These are phyloP conservation scores for Paramecium sexaurelia DNA, from an alignment of 73 alveolate genomes.

Conservation along the genomic window DNA sequence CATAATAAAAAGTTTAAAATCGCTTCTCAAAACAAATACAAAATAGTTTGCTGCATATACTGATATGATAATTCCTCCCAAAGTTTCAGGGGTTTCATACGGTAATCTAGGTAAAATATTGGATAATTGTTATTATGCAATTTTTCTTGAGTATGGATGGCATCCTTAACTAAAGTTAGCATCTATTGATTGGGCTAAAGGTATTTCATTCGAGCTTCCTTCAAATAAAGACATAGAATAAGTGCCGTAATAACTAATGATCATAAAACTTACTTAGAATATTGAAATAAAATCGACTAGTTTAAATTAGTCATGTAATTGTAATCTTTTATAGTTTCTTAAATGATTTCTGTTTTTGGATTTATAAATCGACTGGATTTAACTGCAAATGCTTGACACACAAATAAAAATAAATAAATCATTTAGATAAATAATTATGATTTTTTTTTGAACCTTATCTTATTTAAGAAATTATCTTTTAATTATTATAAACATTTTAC, in stretches of 20 bases:
- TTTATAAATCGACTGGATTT: not conserved
- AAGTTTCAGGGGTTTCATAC: not conserved
- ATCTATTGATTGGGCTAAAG: not conserved
- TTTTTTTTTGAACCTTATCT: not conserved
- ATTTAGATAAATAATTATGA: not conserved
- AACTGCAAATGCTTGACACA: not conserved
- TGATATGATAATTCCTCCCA: not conserved
- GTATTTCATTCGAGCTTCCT: not conserved
- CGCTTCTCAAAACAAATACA: slow-evolving; percentile 19
- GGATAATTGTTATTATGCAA: not conserved
- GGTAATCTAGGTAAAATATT: not conserved
- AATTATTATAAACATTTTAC: too few species aligned
- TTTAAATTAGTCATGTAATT: not conserved
- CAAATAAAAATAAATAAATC: not conserved
- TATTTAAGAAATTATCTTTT: not conserved
- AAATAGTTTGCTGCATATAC: slow-evolving; percentile 20
- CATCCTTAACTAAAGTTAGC: slow-evolving; percentile 19
- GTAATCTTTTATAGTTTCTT: not conserved
- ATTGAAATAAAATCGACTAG: not conserved
- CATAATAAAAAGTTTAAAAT: not conserved
- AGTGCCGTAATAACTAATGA: slow-evolving; percentile 18
- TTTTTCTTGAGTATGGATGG: not conserved
- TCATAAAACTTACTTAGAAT: not conserved
- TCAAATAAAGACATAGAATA: not conserved
- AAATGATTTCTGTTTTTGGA: not conserved